A percentile compares a stretch with the other conserved stretches of the same genome.
Evolutionary conservation across 805 yeast species (phyloP).

Genomic region (Candida nemodendra): DNA sequence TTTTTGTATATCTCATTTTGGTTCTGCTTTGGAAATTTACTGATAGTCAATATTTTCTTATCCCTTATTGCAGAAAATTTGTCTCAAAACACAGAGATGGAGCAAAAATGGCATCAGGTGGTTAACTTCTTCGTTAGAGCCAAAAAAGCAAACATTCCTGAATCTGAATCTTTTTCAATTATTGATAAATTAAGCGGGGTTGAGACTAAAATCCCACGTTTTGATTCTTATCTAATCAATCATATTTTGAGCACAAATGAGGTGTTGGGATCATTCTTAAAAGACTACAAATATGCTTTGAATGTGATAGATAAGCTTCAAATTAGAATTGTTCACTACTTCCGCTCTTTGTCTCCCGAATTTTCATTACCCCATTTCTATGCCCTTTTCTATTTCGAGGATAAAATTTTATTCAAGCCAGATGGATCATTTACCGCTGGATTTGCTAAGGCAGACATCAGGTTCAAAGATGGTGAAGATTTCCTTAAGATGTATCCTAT

Average conservation of each 20-base stretch:
- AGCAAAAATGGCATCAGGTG: conserved; percentile 16
- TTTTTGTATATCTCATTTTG: conserved; percentile 62
- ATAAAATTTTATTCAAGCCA: conserved; percentile 2
- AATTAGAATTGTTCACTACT: conserved; percentile 4
- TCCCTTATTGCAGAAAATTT: conserved; percentile 80
- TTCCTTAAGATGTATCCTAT: conserved; percentile 56
- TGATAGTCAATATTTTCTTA: conserved; percentile 78
- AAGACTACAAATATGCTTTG: conserved; percentile 5
- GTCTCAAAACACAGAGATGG: conserved; percentile 27
- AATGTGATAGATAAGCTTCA: not conserved
- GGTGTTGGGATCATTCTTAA: conserved; percentile 2
- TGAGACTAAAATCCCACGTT: not conserved
- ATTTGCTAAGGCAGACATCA: not conserved
- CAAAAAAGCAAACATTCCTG: not conserved
- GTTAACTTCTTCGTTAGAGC: conserved; percentile 12
- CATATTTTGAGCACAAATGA: conserved; percentile 3
- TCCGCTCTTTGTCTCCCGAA: not conserved
- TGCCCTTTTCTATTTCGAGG: conserved; percentile 8
- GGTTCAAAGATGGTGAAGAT: conserved; percentile 32
- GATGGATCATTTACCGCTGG: conserved; percentile 7
- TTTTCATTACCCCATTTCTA: conserved; percentile 5
- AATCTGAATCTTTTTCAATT: conserved; percentile 1
- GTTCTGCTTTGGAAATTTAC: conserved; percentile 73
- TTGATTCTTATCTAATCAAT: conserved; percentile 2
- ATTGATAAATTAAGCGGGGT: conserved; percentile 4